Evolutionary conservation across 495 filamentous ascomycete species (phyloP), one percentile per base, ranked within the genome.

Genomic region (Chaetomium cochliodes): DNA sequence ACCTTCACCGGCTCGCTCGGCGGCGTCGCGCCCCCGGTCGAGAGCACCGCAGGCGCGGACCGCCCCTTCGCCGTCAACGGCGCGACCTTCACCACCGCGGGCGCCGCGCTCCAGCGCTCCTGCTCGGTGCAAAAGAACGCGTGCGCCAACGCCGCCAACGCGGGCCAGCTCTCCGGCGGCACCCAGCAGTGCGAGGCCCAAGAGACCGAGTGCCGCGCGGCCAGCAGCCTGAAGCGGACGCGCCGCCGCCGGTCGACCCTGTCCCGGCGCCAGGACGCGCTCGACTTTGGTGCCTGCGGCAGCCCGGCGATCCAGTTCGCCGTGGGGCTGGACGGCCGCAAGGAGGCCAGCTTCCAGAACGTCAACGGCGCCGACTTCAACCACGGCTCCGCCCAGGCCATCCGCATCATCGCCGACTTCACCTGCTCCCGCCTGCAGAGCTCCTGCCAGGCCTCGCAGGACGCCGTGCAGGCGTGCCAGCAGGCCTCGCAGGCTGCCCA

Each of bases 41-140:
- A 79, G 66, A 76, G 72, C 67, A 71, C 75, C 49, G 72, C 80
- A 7, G 76, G 77, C 16, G 67, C 78, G 12, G 71, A 74, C 44
- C 76, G 81, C 50, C 84, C 85, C 58, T 87, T 87, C 77, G 61
- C 70, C 18, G 84, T 86, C 46, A 82, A 84, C 70, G 84, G 83
- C 30, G 69, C 66, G 58, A 81, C 79, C 15, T 87, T 87, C 72
- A 72, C 77, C 15, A 81, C 80, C 67, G 51, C 65, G n/a, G 80
- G 72, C 44, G 83, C 81, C 13, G 83, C 83, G 25, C 70, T 84
- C 61, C 75, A 80, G 73, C 78, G 83, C 20, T 83, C 80, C 1
- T 86, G 82, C 74, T 74, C 79, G 62, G 70, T 84, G 23, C 83
- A 86, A 72, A 81, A 84, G 77, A 86, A 84, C 73, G 78, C 77